These are phyloP conservation scores for Colletotrichum sp. DNA, from an alignment of 2,329 filamentous ascomycete genomes.

Conservation along the genomic window DNA sequence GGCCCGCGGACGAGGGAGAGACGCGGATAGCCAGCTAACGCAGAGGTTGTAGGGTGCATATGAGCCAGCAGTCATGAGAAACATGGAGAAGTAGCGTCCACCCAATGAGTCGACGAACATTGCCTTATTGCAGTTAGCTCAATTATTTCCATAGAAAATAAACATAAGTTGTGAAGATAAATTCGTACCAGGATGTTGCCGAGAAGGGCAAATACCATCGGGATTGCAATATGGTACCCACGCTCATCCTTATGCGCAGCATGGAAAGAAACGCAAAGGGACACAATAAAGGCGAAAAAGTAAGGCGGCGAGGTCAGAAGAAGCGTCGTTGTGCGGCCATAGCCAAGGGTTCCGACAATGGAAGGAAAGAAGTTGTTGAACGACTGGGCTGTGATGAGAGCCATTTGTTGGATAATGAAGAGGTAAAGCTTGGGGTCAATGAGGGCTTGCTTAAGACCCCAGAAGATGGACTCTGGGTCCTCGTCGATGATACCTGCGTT, in stretches of 20 bases:
- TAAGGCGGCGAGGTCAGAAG: conserved; percentile 64
- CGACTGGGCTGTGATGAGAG: conserved; percentile 31
- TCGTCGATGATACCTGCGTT: not conserved
- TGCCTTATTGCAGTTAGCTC: not conserved
- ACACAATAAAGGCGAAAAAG: conserved; percentile 57
- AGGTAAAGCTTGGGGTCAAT: conserved; percentile 16
- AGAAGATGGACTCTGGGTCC: conserved; percentile 10
- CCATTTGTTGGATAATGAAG: conserved; percentile 25
- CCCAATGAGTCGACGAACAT: conserved; percentile 2
- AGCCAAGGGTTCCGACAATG: conserved; percentile 64
- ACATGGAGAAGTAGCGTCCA: conserved; percentile 27
- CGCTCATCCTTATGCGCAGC: conserved; percentile 67
- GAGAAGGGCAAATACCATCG: conserved; percentile 47
- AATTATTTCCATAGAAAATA: rapidly evolving
- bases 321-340: conserved; percentile 54
- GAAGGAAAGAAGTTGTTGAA: conserved; percentile 44
- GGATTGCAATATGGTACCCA: conserved; percentile 63
- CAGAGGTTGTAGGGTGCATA: conserved; percentile 35
- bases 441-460: not conserved
- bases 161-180: rapidly evolving
- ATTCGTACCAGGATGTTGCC: not conserved
- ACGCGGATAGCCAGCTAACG: conserved; percentile 36
- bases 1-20: conserved; percentile 34
- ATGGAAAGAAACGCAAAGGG: conserved; percentile 64
- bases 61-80: conserved; percentile 34